Percentiles rank a stretch among this genome's conserved stretches.
Evolutionary conservation across 2,329 filamentous ascomycete genomes (phyloP).

Genomic region (Sporothrix sp.): DNA sequence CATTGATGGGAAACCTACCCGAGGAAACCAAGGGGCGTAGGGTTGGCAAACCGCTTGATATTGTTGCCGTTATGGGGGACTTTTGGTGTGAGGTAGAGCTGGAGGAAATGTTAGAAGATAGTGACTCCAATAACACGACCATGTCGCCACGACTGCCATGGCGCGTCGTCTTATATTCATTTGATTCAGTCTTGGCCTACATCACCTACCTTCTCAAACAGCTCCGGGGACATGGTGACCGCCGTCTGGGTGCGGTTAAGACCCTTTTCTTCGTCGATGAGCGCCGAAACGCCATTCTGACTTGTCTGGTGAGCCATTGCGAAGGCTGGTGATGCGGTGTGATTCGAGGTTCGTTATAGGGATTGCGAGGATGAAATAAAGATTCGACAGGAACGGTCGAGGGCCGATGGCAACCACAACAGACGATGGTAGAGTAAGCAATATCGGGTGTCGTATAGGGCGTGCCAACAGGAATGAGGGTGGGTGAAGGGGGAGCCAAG

Average conservation of each 20-base stretch:
- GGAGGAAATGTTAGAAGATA: neutral
- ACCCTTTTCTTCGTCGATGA: constrained; percentile 11
- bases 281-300: neutral
- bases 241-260: constrained; percentile 12
- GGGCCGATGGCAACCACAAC: neutral
- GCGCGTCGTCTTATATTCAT: no score
- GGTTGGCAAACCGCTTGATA: constrained; percentile 9
- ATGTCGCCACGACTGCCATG: no score
- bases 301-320: constrained; percentile 5
- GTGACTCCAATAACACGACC: neutral
- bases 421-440: neutral
- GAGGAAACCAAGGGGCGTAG: constrained; percentile 8
- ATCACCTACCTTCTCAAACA: constrained; percentile 9
- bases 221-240: constrained; percentile 11
- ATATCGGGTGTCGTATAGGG: no score
- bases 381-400: neutral
- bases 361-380: neutral
- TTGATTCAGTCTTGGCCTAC: no score
- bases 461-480: no score
- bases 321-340: neutral
- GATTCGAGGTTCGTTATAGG: neutral
- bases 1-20: constrained; percentile 1
- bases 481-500: neutral
- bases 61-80: constrained; percentile 6
- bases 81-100: constrained; percentile 11